These are phyloP conservation scores for Byssoonygena ceratinophila DNA, from an alignment of 2,329 filamentous ascomycete species.

Conservation along the genomic window DNA sequence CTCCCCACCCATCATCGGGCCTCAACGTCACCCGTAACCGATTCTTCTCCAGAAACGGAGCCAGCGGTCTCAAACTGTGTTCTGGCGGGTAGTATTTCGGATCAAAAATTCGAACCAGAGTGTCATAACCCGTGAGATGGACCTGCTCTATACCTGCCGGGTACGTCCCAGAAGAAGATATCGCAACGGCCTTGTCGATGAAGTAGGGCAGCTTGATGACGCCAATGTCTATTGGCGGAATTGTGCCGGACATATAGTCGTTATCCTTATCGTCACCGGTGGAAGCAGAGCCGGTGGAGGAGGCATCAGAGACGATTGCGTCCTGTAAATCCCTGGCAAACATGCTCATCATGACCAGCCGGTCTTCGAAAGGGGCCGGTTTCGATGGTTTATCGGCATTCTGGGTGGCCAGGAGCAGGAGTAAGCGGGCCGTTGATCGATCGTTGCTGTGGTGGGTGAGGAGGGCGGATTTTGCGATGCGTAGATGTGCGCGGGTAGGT, in stretches of 20 bases:
- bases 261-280: not conserved
- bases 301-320: conserved; percentile 4
- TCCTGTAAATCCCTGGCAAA: conserved; percentile 35
- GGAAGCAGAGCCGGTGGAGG: not conserved
- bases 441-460: conserved; percentile 23
- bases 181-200: conserved; percentile 38
- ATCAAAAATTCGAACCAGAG: conserved; percentile 40
- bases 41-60: conserved; percentile 35
- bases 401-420: conserved; percentile 52
- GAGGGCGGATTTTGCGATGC: conserved; percentile 46
- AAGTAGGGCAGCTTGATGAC: conserved; percentile 42
- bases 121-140: conserved; percentile 42
- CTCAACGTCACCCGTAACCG: conserved; percentile 37
- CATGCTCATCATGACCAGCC: conserved; percentile 41
- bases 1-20: conserved; percentile 33
- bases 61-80: conserved; percentile 34
- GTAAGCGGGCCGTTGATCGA: conserved; percentile 33
- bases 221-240: conserved; percentile 37
- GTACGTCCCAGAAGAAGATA: conserved; percentile 31
- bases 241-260: not conserved
- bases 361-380: conserved; percentile 40
- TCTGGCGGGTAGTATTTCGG: conserved; percentile 40
- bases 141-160: conserved; percentile 33
- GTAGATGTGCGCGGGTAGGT: conserved; percentile 49
- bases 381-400: conserved; percentile 54